Evolutionary conservation across 75 land plant genomes (phyloP).

Genomic region (Isoetes taiwanensis): DNA sequence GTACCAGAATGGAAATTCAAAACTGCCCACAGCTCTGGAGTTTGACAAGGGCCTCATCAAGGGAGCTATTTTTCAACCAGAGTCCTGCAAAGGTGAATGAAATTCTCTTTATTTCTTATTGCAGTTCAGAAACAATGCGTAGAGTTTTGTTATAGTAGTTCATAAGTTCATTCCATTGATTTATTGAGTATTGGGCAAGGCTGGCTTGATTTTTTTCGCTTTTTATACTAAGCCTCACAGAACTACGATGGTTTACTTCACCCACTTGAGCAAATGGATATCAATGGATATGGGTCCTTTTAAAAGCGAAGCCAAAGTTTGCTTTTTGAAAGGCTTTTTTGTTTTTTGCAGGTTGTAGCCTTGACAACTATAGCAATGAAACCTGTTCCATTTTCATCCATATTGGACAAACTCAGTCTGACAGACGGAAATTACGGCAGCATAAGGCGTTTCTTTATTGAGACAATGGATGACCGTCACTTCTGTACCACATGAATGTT

Average conservation of each 20-base stretch:
- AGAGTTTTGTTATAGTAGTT: too few relatives aligned
- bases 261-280: too few relatives aligned
- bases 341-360: slow-evolving; percentile 50
- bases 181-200: too few relatives aligned
- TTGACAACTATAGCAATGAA: slow-evolving; percentile 61
- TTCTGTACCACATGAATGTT: too few relatives aligned
- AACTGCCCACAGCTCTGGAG: slow-evolving; percentile 56
- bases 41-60: slow-evolving; percentile 56
- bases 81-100: slow-evolving; percentile 61
- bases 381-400: slow-evolving; percentile 50
- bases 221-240: too few relatives aligned
- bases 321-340: not conserved
- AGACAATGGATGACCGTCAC: slow-evolving; percentile 72
- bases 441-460: slow-evolving; percentile 53
- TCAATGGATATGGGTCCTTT: too few relatives aligned
- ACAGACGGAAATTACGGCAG: slow-evolving; percentile 57
- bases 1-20: slow-evolving; percentile 56
- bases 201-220: too few relatives aligned
- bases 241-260: too few relatives aligned
- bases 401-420: slow-evolving; percentile 59
- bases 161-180: too few relatives aligned
- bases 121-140: too few relatives aligned
- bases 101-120: too few relatives aligned
- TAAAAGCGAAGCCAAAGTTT: too few relatives aligned
- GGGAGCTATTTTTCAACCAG: slow-evolving; percentile 68